These are phyloP conservation scores for Penicillium sp. DNA, from an alignment of 2,329 filamentous ascomycete species.

Conservation along the genomic window DNA sequence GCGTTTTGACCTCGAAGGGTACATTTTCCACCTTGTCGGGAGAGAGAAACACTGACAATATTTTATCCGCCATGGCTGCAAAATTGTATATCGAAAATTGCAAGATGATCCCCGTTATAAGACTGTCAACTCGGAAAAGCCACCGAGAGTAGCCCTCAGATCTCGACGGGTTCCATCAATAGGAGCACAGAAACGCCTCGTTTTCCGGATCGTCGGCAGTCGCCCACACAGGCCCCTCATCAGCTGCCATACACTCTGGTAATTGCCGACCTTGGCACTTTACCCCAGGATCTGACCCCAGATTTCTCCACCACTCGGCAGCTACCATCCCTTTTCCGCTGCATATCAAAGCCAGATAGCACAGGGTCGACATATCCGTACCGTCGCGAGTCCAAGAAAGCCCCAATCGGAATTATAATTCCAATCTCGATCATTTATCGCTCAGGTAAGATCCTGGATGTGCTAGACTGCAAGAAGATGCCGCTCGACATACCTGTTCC, in stretches of 20 bases:
- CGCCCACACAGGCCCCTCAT: too few species aligned
- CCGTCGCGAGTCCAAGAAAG: neutral
- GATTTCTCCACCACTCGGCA: neutral
- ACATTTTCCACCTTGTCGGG: conserved; percentile 6
- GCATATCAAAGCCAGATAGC: neutral
- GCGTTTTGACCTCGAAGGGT: conserved; percentile 9
- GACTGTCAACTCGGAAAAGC: conserved; percentile 1
- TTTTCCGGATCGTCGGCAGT: neutral
- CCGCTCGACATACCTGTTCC: too few species aligned
- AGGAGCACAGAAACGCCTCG: neutral
- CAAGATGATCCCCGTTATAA: neutral
- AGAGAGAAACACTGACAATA: conserved; percentile 6
- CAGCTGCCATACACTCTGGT: neutral
- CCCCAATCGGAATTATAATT: neutral
- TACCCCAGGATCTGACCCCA: neutral
- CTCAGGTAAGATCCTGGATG: too few species aligned
- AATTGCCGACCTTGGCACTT: neutral
- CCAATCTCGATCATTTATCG: neutral
- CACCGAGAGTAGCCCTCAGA: neutral
- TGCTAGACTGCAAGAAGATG: too few species aligned
- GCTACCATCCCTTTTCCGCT: neutral
- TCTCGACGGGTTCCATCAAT: conserved; percentile 2
- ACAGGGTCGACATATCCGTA: neutral
- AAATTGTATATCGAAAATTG: neutral
- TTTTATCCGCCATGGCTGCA: conserved; percentile 1